Conservation (phyloP, 345 rosid species). For the Zanthoxylum bungeanum region DNA sequence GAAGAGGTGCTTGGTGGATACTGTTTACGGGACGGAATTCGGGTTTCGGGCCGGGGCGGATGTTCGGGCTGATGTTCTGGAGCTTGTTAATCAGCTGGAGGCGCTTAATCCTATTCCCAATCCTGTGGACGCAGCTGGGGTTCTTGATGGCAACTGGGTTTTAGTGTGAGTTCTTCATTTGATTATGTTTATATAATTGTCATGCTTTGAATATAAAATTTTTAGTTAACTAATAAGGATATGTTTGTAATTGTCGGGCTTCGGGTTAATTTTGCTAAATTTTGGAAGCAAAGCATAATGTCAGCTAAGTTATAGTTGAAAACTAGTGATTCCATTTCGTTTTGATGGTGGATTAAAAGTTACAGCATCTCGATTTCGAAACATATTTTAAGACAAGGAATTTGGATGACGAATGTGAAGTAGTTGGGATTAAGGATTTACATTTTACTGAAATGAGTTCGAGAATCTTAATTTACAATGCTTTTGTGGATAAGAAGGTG, state of each 20-base stretch:
- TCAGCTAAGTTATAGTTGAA: background rate
- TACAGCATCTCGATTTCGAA: background rate
- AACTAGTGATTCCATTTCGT: background rate
- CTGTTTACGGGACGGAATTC: conserved; percentile 74
- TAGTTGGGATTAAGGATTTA: background rate
- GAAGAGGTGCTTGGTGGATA: conserved; percentile 80
- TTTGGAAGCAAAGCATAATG: no score
- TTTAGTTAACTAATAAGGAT: background rate
- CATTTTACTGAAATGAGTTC: background rate
- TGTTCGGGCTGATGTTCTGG: conserved; percentile 79
- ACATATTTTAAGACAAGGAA: no score
- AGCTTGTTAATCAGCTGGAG: conserved; percentile 88
- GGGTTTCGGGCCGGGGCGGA: conserved; percentile 73
- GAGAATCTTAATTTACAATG: background rate
- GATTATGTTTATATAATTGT: background rate
- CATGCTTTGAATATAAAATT: background rate
- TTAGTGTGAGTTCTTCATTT: conserved; percentile 59
- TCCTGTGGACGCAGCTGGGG: conserved; percentile 57
- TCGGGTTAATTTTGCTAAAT: no score
- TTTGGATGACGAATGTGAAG: background rate
- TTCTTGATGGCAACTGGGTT: conserved; percentile 91
- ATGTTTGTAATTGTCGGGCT: background rate
- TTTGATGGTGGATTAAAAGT: background rate
- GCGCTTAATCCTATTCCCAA: conserved; percentile 68
- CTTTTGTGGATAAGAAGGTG: background rate